Percentiles rank a stretch among this genome's conserved stretches.
Conservation (phyloP, 2,329 filamentous ascomycete species). For the Colletotrichum cordylinicola region DNA sequence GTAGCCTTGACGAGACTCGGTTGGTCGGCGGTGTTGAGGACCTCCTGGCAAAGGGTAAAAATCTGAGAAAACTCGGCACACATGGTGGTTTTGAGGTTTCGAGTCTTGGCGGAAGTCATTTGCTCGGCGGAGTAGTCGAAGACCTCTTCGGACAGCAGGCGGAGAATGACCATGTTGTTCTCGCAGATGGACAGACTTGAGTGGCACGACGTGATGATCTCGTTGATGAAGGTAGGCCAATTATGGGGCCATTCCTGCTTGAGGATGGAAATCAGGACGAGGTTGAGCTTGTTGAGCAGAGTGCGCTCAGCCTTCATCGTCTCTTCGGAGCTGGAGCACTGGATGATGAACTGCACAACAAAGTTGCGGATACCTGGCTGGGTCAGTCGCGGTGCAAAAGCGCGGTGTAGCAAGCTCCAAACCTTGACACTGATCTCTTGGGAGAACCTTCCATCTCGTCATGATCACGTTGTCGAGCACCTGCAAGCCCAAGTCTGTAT, state of each 20-base stretch:
- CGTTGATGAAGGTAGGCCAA: constrained; percentile 99
- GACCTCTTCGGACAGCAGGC: constrained; percentile 94
- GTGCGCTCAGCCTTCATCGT: constrained; percentile 83
- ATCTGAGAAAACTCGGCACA: constrained; percentile 98
- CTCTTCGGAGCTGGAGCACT: constrained; percentile 90
- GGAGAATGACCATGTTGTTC: constrained; percentile 99
- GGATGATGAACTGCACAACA: constrained; percentile 97
- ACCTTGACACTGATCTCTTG: constrained; percentile 94
- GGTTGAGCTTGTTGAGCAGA: constrained; percentile 96
- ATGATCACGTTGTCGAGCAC: constrained; percentile 98
- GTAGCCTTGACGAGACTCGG: constrained; percentile 94
- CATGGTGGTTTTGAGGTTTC: constrained; percentile 98
- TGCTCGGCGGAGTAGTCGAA: constrained; percentile 99
- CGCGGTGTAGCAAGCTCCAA: background rate
- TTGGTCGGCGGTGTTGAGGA: constrained; percentile 88
- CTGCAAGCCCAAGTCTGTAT: constrained; percentile 85
- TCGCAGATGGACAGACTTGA: constrained; percentile 97
- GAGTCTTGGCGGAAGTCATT: constrained; percentile 98
- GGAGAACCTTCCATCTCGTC: constrained; percentile 98
- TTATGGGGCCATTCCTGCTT: constrained; percentile 99
- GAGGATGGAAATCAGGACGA: constrained; percentile 94
- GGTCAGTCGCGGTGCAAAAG: background rate
- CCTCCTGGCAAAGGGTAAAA: constrained; percentile 96
- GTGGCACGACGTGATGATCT: constrained; percentile 96
- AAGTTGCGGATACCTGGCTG: constrained; percentile 92